Evolutionary conservation across 257 asterid genomes (phyloP).

Genomic region (Ligustrum vulgare): DNA sequence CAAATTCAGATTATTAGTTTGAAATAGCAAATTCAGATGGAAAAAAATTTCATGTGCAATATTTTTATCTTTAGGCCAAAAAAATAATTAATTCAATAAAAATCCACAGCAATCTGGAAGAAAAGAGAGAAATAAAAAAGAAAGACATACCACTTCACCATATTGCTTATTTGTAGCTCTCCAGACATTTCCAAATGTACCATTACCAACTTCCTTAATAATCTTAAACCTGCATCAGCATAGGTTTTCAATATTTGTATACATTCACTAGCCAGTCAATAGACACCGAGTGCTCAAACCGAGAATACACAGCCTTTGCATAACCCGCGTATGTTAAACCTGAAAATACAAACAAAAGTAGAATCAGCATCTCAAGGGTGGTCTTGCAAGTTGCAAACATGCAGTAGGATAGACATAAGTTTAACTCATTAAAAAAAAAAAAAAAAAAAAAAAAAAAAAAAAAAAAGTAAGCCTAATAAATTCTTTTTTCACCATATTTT

Average conservation of each 20-base stretch:
- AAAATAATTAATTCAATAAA: background rate
- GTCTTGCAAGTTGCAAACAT: constrained; percentile 1
- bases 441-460: too few relatives aligned
- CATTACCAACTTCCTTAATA: constrained; percentile 93
- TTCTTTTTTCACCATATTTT: too few relatives aligned
- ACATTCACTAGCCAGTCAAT: constrained; percentile 85
- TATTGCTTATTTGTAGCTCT: constrained; percentile 83
- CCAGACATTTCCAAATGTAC: constrained; percentile 97
- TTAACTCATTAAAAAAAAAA: too few relatives aligned
- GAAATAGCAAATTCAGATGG: too few relatives aligned
- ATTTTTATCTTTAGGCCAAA: background rate
- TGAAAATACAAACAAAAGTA: constrained; percentile 25
- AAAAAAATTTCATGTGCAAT: background rate
- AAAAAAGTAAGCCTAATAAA: too few relatives aligned
- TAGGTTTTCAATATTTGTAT: constrained; percentile 55
- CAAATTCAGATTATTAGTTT: constrained; percentile 18
- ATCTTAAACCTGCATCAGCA: constrained; percentile 67
- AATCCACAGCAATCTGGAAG: background rate
- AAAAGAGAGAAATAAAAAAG: too few relatives aligned
- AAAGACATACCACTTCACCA: constrained; percentile 97
- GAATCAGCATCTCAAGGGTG: constrained; percentile 23
- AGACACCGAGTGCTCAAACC: constrained; percentile 98
- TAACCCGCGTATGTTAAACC: constrained; percentile 75
- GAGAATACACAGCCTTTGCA: constrained; percentile 95
- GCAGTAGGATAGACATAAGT: too few relatives aligned